phyloP scores from a whole-genome alignment of 2,329 filamentous ascomycete genomes.

The Aquanectria penicillioides region DNA sequence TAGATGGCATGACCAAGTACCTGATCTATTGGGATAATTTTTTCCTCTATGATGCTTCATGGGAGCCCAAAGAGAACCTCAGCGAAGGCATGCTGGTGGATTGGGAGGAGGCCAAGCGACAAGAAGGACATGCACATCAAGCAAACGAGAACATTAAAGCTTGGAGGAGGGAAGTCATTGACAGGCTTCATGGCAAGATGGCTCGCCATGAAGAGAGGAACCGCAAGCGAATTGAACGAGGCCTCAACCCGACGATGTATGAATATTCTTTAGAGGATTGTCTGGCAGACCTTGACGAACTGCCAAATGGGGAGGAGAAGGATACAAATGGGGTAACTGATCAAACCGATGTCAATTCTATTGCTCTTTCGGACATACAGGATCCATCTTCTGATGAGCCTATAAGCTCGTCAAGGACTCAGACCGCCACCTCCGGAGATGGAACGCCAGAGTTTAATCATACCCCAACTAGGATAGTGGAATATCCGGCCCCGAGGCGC shows the following conservation, averaged over 20 bases:
- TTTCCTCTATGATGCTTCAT: constrained; percentile 50
- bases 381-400: no score
- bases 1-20: constrained; percentile 42
- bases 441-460: no score
- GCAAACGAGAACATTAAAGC: constrained; percentile 50
- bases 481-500: not conserved
- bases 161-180: constrained; percentile 48
- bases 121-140: constrained; percentile 45
- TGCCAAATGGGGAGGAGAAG: constrained; percentile 24
- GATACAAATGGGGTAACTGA: no score
- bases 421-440: no score
- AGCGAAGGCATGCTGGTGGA: constrained; percentile 48
- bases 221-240: constrained; percentile 51
- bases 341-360: constrained; percentile 3
- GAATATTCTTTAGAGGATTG: constrained; percentile 34
- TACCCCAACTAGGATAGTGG: no score
- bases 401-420: no score
- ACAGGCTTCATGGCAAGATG: constrained; percentile 42
- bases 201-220: constrained; percentile 57
- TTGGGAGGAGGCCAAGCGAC: constrained; percentile 57
- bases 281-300: constrained; percentile 25
- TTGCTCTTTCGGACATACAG: no score
- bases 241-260: constrained; percentile 42
- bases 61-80: constrained; percentile 62
- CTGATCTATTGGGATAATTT: constrained; percentile 52